phyloP scores from a whole-genome alignment of 192 early-diverging fungal genomes.

The Backusella liffmaniae region DNA sequence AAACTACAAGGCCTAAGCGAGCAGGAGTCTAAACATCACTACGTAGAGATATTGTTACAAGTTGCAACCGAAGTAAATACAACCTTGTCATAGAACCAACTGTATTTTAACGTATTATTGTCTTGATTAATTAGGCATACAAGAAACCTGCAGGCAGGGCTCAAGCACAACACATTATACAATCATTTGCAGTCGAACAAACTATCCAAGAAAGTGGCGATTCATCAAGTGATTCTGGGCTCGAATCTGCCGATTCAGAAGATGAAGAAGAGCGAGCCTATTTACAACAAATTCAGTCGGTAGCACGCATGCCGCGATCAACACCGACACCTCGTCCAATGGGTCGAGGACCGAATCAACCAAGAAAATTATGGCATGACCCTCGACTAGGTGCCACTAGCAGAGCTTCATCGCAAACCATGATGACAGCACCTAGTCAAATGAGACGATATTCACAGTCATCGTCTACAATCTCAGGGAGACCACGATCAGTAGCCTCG shows the following conservation, averaged over 20 bases:
- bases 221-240: constrained; percentile 15
- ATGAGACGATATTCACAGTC: background rate
- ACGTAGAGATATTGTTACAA: constrained; percentile 33
- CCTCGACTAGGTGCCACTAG: background rate
- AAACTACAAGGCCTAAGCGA: constrained; percentile 47
- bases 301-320: background rate
- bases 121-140: constrained; percentile 17
- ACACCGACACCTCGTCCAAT: background rate
- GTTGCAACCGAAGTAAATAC: constrained; percentile 25
- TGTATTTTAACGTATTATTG: no score
- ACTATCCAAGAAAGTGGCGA: constrained; percentile 25
- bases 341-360: background rate
- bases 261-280: constrained; percentile 40
- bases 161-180: constrained; percentile 38
- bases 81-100: background rate
- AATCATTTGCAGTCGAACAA: constrained; percentile 30
- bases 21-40: constrained; percentile 39
- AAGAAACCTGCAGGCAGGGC: constrained; percentile 27
- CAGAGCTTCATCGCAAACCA: background rate
- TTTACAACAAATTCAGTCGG: constrained; percentile 21
- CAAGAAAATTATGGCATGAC: background rate
- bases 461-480: background rate
- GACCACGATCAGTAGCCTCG: background rate
- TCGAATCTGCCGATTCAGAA: constrained; percentile 8
- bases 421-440: constrained; percentile 7